Conservation (phyloP, 345 rosid genomes). For the Erucastrum elatum region DNA sequence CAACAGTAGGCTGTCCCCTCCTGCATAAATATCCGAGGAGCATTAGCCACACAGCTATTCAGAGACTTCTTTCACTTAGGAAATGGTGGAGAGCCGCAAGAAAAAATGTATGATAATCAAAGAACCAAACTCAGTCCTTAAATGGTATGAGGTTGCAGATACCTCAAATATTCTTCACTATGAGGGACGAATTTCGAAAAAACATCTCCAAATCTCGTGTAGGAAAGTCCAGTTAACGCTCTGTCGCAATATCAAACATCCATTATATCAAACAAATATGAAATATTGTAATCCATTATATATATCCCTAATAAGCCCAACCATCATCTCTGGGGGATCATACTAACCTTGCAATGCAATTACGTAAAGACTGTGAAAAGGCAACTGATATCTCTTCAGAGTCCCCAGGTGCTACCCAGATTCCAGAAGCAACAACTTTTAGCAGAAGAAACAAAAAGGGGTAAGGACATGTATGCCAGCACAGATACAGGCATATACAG, state of each 20-base stretch:
- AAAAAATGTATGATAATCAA: background rate
- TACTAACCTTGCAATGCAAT: slow-evolving; percentile 82
- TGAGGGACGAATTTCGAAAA: slow-evolving; percentile 79
- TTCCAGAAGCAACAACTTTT: slow-evolving; percentile 88
- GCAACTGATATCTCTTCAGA: slow-evolving; percentile 99
- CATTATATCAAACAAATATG: background rate
- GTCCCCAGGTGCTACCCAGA: slow-evolving; percentile 98
- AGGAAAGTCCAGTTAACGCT: slow-evolving; percentile 66
- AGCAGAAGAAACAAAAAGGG: slow-evolving; percentile 23
- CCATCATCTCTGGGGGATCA: slow-evolving; percentile 19
- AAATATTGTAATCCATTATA: slow-evolving; percentile 4
- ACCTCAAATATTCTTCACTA: slow-evolving; percentile 81
- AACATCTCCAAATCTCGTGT: slow-evolving; percentile 95
- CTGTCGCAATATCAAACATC: slow-evolving; percentile 47
- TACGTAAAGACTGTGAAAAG: slow-evolving; percentile 86
- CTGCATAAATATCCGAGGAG: slow-evolving; percentile 50
- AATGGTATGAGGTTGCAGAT: slow-evolving; percentile 4
- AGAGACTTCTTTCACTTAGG: slow-evolving; percentile 15
- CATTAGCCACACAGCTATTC: slow-evolving; percentile 21
- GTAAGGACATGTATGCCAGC: background rate
- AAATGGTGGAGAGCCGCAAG: background rate
- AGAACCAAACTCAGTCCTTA: background rate
- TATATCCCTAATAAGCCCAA: slow-evolving; percentile 1
- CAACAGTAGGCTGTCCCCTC: slow-evolving; percentile 87
- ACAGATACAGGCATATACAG: background rate